Conservation (phyloP, 768 basidiomycete species). For the Lactarius vividus region DNA sequence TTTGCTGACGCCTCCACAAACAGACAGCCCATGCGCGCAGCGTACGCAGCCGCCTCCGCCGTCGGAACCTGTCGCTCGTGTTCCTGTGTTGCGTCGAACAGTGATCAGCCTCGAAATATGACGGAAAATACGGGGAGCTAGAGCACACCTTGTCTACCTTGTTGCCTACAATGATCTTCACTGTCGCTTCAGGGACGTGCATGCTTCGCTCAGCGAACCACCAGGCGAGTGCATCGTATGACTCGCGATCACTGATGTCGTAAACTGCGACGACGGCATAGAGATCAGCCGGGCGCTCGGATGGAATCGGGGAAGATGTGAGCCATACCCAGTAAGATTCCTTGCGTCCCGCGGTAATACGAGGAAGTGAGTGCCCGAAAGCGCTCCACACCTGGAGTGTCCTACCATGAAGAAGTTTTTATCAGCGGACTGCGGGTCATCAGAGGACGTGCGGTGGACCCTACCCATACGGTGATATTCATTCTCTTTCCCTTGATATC, state of each 20-base stretch:
- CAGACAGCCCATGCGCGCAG: slow-evolving; percentile 76
- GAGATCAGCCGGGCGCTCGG: neutral
- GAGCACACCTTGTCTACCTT: slow-evolving; percentile 81
- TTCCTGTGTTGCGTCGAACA: slow-evolving; percentile 49
- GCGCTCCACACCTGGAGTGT: slow-evolving; percentile 94
- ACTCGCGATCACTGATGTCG: slow-evolving; percentile 87
- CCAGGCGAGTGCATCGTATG: slow-evolving; percentile 86
- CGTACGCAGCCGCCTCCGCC: slow-evolving; percentile 75
- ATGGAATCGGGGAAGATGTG: neutral
- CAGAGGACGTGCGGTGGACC: slow-evolving; percentile 30
- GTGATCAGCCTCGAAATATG: neutral
- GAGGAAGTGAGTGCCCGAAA: slow-evolving; percentile 92
- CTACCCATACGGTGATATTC: slow-evolving; percentile 96
- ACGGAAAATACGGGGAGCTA: neutral
- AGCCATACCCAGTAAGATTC: slow-evolving; percentile 62
- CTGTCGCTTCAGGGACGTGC: slow-evolving; percentile 78
- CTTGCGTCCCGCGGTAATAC: slow-evolving; percentile 88
- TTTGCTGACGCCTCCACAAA: slow-evolving; percentile 93
- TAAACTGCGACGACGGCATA: slow-evolving; percentile 56
- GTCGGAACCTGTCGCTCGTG: slow-evolving; percentile 78
- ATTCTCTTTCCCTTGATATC: slow-evolving; percentile 75
- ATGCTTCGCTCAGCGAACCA: slow-evolving; percentile 94
- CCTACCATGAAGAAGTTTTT: slow-evolving; percentile 42
- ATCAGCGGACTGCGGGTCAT: neutral
- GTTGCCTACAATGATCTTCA: slow-evolving; percentile 91